Percentiles rank a stretch among this genome's conserved stretches.
phyloP scores from a whole-genome alignment of 805 yeast genomes.

The Metschnikowia chrysomelidarum region DNA sequence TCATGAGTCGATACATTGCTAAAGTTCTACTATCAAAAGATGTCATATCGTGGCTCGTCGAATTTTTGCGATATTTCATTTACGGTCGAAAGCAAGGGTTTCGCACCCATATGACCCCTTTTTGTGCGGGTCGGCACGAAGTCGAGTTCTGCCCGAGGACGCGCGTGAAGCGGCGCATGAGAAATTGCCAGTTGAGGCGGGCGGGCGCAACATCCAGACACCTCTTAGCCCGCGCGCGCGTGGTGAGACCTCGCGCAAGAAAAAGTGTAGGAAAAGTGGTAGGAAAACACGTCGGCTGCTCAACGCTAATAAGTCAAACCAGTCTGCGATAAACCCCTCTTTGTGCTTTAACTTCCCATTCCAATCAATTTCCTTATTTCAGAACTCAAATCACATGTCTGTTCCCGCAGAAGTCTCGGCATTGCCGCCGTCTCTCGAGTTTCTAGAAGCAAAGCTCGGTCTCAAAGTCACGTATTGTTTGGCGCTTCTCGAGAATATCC shows the following conservation, averaged over 20 bases:
- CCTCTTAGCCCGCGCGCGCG: slow-evolving; percentile 7
- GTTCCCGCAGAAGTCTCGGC: slow-evolving; percentile 6
- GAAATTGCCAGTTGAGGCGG: background rate
- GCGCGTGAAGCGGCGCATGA: too few relatives aligned
- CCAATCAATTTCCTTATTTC: background rate
- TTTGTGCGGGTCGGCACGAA: too few relatives aligned
- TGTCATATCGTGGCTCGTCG: too few relatives aligned
- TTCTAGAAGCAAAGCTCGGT: slow-evolving; percentile 31
- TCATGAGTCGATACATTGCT: background rate
- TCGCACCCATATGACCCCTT: too few relatives aligned
- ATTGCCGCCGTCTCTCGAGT: slow-evolving; percentile 38
- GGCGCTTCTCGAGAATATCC: slow-evolving; percentile 38
- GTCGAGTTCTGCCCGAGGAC: too few relatives aligned
- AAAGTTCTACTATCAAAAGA: too few relatives aligned
- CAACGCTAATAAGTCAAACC: too few relatives aligned
- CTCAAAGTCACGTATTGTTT: slow-evolving; percentile 36
- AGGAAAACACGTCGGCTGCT: slow-evolving; percentile 1
- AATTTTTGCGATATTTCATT: too few relatives aligned
- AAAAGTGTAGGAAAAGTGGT: slow-evolving; percentile 3
- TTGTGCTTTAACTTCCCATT: background rate
- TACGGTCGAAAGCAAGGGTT: too few relatives aligned
- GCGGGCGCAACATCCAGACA: slow-evolving; percentile 7
- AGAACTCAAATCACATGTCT: slow-evolving; percentile 3
- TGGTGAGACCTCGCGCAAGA: slow-evolving; percentile 5
- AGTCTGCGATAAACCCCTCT: background rate